Evolutionary conservation across 345 rosid genomes (phyloP).

Genomic region (Aquilaria yunnanensis): DNA sequence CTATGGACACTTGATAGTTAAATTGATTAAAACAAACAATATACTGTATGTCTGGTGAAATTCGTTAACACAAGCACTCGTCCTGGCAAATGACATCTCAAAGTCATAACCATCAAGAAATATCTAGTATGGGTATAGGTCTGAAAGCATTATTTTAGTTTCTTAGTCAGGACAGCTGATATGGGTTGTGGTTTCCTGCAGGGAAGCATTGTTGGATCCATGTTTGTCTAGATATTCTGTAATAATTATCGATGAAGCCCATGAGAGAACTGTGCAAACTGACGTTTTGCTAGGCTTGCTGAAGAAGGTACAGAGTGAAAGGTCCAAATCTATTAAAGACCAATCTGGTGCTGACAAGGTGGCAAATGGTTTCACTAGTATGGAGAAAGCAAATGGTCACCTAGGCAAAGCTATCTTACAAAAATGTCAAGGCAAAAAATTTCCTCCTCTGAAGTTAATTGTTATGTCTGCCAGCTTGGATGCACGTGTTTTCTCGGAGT

Average conservation of each 20-base stretch:
- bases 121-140: background rate
- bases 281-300: constrained; percentile 88
- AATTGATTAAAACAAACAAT: too few relatives aligned
- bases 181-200: constrained; percentile 18
- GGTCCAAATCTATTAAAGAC: constrained; percentile 37
- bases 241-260: constrained; percentile 90
- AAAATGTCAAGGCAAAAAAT: constrained; percentile 40
- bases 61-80: too few relatives aligned
- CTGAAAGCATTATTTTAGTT: constrained; percentile 1
- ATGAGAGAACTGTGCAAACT: constrained; percentile 90
- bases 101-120: too few relatives aligned
- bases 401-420: constrained; percentile 26
- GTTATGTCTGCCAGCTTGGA: constrained; percentile 99
- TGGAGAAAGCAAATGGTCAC: constrained; percentile 27
- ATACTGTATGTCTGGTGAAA: too few relatives aligned
- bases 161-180: constrained; percentile 15
- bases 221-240: constrained; percentile 76
- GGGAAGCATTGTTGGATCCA: constrained; percentile 90
- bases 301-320: constrained; percentile 56
- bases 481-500: constrained; percentile 75
- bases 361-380: constrained; percentile 17
- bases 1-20: too few relatives aligned
- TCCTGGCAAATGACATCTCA: too few relatives aligned
- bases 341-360: constrained; percentile 18
- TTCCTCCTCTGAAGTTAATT: constrained; percentile 67